Evolutionary conservation across 495 filamentous ascomycete species (phyloP), one percentile per base, ranked within the genome.

Genomic region (Aspergillus incahuasiensis): DNA sequence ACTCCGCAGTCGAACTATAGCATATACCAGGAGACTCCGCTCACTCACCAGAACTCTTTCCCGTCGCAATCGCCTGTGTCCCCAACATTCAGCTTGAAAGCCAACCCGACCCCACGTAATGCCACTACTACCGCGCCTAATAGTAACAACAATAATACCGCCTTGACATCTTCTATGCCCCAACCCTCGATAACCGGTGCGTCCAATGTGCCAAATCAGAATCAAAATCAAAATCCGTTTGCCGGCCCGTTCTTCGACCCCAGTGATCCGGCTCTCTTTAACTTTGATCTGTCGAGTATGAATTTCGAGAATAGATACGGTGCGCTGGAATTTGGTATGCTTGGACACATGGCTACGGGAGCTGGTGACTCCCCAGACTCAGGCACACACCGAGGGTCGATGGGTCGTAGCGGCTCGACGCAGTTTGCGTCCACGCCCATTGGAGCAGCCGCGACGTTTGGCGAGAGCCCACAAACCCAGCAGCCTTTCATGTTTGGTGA

Each of bases 241-340:
- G 78, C 78, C 15, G 59, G 75, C 58, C 40, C 85, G 11, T 75
- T 91, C 22, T 94, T 96, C 68, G 91, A 96, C 62, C 89, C 91
- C 1, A 91, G 86, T 62, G 92, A 97, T 68, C 89, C 92, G 7
- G 87, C 89, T 0, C 69, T 95, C 43, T 96, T 91, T 76, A 95
- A 95, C 65, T 96, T 96, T 65, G 90, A 97, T 66, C 79, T 96
- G 3, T 90, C 94, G 32, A 90, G 90, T 47, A 79, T 96, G 62
- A 96, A 96, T 68, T 98, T 97, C 65, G 91, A 90, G 45, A 97
- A 92, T 64, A 89, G 92, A 30, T 98, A 96, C 62, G 92, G 90
- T 55, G 91, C 90, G 28, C 70, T 95, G 55, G 94, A 98, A 67
- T 96, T 97, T 64, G 85, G 89, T 19, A 95, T 96, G 83, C 83